These are phyloP conservation scores for Termitomyces sp. DNA, from an alignment of 768 basidiomycete species.

Conservation along the genomic window DNA sequence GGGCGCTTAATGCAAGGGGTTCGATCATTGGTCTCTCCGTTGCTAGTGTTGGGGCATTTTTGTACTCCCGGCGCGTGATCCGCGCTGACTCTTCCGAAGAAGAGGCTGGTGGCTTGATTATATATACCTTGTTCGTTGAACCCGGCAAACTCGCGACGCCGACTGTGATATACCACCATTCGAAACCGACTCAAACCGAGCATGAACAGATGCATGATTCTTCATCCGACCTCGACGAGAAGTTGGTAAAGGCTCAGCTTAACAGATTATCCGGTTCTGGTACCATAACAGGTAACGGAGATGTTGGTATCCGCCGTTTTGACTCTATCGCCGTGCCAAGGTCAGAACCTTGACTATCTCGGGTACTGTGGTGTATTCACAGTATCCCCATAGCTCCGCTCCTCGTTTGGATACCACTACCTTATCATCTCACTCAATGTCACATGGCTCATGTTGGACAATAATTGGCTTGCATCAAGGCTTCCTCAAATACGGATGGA, in stretches of 20 bases:
- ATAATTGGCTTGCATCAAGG: slow-evolving; percentile 32
- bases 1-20: not conserved
- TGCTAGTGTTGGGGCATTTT: slow-evolving; percentile 6
- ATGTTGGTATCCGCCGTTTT: slow-evolving; percentile 12
- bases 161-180: not conserved
- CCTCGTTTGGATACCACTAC: slow-evolving; percentile 3
- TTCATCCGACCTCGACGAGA: not conserved
- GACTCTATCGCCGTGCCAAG: slow-evolving; percentile 12
- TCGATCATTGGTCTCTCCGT: slow-evolving; percentile 2
- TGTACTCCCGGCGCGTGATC: slow-evolving; percentile 2
- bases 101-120: not conserved
- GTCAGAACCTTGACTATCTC: slow-evolving; percentile 3
- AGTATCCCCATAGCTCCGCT: not conserved
- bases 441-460: slow-evolving; percentile 22
- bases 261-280: not conserved
- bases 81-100: slow-evolving; percentile 3
- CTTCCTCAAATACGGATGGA: slow-evolving; percentile 23
- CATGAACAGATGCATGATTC: not conserved
- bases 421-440: not conserved
- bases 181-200: no score
- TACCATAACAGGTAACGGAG: not conserved
- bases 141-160: not conserved
- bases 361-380: not conserved
- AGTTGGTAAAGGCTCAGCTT: not conserved
- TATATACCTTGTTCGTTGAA: not conserved